A percentile compares a stretch with the other conserved stretches of the same genome.
Conservation (phyloP, 2,329 filamentous ascomycete genomes). For the Calonectria multiphialidica region DNA sequence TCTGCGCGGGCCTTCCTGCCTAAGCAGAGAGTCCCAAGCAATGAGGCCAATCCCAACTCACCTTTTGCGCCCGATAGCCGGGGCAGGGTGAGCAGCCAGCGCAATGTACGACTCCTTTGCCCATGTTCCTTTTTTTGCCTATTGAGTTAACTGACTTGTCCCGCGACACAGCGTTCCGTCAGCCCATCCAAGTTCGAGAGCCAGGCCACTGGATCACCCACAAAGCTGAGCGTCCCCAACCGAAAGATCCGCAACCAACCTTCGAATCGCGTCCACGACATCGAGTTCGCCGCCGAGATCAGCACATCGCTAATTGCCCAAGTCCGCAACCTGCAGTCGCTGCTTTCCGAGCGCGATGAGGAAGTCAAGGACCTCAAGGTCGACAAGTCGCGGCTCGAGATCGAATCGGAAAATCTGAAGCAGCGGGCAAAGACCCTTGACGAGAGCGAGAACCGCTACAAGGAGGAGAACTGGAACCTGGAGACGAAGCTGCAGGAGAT, state of each 20-base stretch:
- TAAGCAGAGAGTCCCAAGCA: slow-evolving; percentile 84
- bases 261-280: slow-evolving; percentile 89
- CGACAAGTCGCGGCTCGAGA: slow-evolving; percentile 84
- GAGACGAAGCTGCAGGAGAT: slow-evolving; percentile 93
- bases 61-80: slow-evolving; percentile 66
- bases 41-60: slow-evolving; percentile 67
- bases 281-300: slow-evolving; percentile 98
- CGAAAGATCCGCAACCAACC: slow-evolving; percentile 92
- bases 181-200: slow-evolving; percentile 85
- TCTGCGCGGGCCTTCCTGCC: slow-evolving; percentile 89
- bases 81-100: slow-evolving; percentile 60
- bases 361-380: slow-evolving; percentile 79
- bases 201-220: slow-evolving; percentile 86
- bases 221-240: slow-evolving; percentile 88
- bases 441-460: slow-evolving; percentile 95
- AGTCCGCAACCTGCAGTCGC: slow-evolving; percentile 87
- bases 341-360: slow-evolving; percentile 90
- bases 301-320: slow-evolving; percentile 95
- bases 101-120: background rate
- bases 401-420: slow-evolving; percentile 82
- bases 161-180: slow-evolving; percentile 69
- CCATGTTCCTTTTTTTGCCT: background rate
- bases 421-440: slow-evolving; percentile 86
- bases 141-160: slow-evolving; percentile 26
- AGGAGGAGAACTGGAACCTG: slow-evolving; percentile 98